Base-by-base conservation (phyloP, 2,329 filamentous ascomycete genomes). In the Aspergillus tubingensis region DNA sequence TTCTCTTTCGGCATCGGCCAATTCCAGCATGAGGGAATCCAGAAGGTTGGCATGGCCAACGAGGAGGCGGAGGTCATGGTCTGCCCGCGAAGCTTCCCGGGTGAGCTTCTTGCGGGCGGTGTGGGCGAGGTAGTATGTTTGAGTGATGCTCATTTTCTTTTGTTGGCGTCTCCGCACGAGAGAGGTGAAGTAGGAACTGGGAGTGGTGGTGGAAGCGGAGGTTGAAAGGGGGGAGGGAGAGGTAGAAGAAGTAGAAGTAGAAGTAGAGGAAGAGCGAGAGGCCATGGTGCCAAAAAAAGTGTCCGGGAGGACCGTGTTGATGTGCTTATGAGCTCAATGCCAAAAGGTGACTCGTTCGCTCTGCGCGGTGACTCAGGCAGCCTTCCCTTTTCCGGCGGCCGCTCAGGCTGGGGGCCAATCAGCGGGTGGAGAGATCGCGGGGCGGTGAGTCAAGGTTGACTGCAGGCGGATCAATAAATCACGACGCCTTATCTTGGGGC, bases 11-110 rank as follows among this genome's bases (percentile, higher is more conserved):
- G 94, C 94, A 61, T 96, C 91, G 78, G 92, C 91, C 61, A 99
- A 91, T 69, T 95, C 86, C 64, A 88, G 77, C 95, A 98, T 98
- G 74, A 99, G 83, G 43, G 89, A 89, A 81, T 99, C 95, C 77
- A 99, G 91, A 51, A 98, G 89, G 85, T 98, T 99, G 82, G 95
- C 95, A 80, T 99, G 95, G 72, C 94, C 95, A 71, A 99, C 95
- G 62, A 99, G 90, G 49, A 96, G 87, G 75, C 94, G 89, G 65
- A 99, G 91, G 83, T 98, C 88, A 85, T 98, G 95, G 76, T 98
- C 94, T 71, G 91, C 84, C 73, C 90, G 89, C 79, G 88, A 87
- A 82, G 95, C 95, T 82, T 98, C 94, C 66, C 85, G 86, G 67
- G 92, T 92, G 74, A 99, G 92, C 92, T 99, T 99, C 71, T 89